These are phyloP conservation scores for Sanghuangporus sanghuang DNA, from an alignment of 1,284 basidiomycete genomes.

Conservation along the genomic window DNA sequence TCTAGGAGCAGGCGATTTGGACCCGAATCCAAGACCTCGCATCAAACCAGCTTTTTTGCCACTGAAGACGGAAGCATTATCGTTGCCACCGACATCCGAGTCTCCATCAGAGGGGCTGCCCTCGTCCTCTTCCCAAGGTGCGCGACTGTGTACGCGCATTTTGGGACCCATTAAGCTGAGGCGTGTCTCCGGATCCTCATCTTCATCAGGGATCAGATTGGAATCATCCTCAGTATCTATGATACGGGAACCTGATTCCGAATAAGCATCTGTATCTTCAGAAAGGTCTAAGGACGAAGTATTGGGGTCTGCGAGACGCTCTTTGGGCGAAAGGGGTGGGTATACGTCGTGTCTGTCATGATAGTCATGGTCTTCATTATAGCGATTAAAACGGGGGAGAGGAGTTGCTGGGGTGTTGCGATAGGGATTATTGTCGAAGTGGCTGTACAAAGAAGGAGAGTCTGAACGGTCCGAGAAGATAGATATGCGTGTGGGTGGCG, in stretches of 20 bases:
- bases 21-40: conserved; percentile 16
- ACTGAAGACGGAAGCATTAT: conserved; percentile 25
- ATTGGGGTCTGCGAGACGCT: conserved; percentile 42
- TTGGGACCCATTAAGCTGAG: conserved; percentile 72
- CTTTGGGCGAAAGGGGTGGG: conserved; percentile 28
- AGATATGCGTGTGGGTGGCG: conserved; percentile 41
- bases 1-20: conserved; percentile 19
- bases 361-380: conserved; percentile 22
- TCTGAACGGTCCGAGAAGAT: conserved; percentile 54
- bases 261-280: conserved; percentile 44
- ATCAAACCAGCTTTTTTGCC: conserved; percentile 22
- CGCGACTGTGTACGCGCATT: conserved; percentile 72
- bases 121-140: conserved; percentile 71
- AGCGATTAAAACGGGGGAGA: conserved; percentile 26
- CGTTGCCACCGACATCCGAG: conserved; percentile 33
- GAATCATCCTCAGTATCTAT: conserved; percentile 24
- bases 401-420: conserved; percentile 25
- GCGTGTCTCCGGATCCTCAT: conserved; percentile 34
- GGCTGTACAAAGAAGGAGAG: conserved; percentile 65
- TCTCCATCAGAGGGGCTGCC: conserved; percentile 41
- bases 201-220: conserved; percentile 28
- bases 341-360: conserved; percentile 20
- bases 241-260: conserved; percentile 15
- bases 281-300: conserved; percentile 54
- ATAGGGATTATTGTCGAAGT: conserved; percentile 47